Base-by-base conservation (phyloP, 768 basidiomycete species). In the Udeniomyces megalosporus region DNA sequence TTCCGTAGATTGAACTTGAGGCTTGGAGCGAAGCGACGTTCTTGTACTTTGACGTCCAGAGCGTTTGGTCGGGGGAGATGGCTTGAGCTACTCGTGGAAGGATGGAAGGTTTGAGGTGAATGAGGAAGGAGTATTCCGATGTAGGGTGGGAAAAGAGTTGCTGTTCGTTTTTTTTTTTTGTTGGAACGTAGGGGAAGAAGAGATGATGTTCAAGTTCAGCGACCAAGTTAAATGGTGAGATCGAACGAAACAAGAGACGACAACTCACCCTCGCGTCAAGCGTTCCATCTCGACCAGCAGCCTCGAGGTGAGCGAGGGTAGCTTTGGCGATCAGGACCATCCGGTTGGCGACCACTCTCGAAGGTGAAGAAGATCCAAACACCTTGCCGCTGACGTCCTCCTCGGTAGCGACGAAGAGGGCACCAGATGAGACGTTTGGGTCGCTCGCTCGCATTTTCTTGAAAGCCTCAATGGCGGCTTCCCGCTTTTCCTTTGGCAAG, bases 81-180 rank as follows among this genome's bases (percentile, higher is more conserved):
- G 83, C 82, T 70, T 96, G 88, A 64, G 79, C 74, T 70, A 89
- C 86, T 24, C 88, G 81, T 1, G 88, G 81, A 2, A 89, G 73
- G 2, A 78, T 72, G 15, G 76, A 55, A 0, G 82, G 77, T 47
- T 90, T 78, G 24, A 97, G 79, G 62, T 85, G 80, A 35, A 97
- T 76, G 8, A 95, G 67, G 67, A 96, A 79, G 68, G 95, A 85
- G 69, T 95, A 99, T 68, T 91, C 86, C 2, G 81, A 76, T 2
- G 81, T 80, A 0, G 91, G 86, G 67, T 93, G 88, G 11, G 80
- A 75, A 75, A 96, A 95, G 57, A 97, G 77, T n/a, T 80, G 76
- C 91, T 93, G 67, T 6, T 88, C 86, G n/a, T n/a, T n/a, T n/a
- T n/a, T n/a, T n/a, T n/a, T n/a, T n/a, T n/a, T n/a, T 86, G 80